Percentiles rank a stretch among this genome's conserved stretches.
Evolutionary conservation across 805 yeast genomes (phyloP).

Genomic region (Metschnikowia rubicola): DNA sequence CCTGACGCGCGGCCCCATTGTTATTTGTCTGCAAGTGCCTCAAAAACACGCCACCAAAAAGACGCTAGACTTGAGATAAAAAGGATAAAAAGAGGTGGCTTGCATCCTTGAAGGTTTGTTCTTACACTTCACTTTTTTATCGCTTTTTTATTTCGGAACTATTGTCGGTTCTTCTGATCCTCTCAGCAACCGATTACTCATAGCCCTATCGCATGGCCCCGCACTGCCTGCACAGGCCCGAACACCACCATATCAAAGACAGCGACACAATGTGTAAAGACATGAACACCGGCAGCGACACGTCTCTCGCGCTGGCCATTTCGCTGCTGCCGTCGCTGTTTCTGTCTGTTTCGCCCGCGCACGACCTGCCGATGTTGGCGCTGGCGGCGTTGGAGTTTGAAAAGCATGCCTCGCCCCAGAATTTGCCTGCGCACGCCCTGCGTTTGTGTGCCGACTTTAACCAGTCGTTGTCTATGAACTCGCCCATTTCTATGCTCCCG

Average conservation of each 20-base stretch:
- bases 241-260: background rate
- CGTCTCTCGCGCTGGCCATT: slow-evolving; percentile 10
- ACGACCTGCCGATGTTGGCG: background rate
- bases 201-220: no score
- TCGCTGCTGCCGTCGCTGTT: slow-evolving; percentile 9
- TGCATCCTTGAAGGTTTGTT: background rate
- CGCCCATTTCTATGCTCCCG: slow-evolving; percentile 38
- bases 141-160: no score
- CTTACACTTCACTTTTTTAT: no score
- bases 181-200: no score
- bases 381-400: slow-evolving; percentile 10
- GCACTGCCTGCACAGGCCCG: background rate
- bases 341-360: slow-evolving; percentile 1
- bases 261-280: background rate
- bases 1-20: no score
- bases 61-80: background rate
- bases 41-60: background rate
- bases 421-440: slow-evolving; percentile 19
- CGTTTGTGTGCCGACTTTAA: slow-evolving; percentile 24
- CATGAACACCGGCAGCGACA: slow-evolving; percentile 5
- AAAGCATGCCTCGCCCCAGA: background rate
- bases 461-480: slow-evolving; percentile 26
- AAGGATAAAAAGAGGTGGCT: background rate
- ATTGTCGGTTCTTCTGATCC: no score
- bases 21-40: background rate